Percentiles rank a stretch among this genome's conserved stretches.
Evolutionary conservation across 2,329 filamentous ascomycete species (phyloP).

Genomic region (Fusarium domesticum): DNA sequence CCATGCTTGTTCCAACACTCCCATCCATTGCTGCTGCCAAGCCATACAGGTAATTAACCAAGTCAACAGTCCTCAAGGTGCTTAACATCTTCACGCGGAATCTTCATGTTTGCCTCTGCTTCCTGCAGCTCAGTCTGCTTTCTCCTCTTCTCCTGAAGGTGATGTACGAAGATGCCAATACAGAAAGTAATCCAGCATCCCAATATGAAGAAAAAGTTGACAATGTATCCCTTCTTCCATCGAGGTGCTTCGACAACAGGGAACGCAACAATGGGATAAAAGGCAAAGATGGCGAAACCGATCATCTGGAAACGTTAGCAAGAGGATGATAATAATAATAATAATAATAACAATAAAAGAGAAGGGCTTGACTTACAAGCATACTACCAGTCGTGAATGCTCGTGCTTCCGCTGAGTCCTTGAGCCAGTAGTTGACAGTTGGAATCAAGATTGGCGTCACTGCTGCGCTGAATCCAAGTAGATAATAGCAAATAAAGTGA

Average conservation of each 20-base stretch:
- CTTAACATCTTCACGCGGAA: neutral
- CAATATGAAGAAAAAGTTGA: neutral
- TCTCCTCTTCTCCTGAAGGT: neutral
- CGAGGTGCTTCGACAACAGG: conserved; percentile 17
- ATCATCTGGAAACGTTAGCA: conserved; percentile 26
- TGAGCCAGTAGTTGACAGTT: conserved; percentile 24
- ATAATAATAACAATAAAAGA: rapidly evolving
- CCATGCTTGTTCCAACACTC: neutral
- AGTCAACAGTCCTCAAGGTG: neutral
- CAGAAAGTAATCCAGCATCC: neutral
- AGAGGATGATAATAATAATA: no score
- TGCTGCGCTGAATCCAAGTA: conserved; percentile 21
- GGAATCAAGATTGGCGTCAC: conserved; percentile 27
- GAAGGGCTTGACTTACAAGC: conserved; percentile 8
- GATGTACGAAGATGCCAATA: neutral
- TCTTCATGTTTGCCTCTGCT: neutral
- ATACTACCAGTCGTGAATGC: conserved; percentile 27
- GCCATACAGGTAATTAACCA: neutral
- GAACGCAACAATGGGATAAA: conserved; percentile 23
- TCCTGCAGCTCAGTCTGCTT: neutral
- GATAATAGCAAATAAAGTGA: conserved; percentile 18
- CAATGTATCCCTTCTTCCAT: conserved; percentile 21
- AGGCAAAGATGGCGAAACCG: conserved; percentile 26
- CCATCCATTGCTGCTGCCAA: no score
- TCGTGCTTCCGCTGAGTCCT: conserved; percentile 21